phyloP scores from a whole-genome alignment of 1,284 basidiomycete species.

The Neonothopanus nambi region DNA sequence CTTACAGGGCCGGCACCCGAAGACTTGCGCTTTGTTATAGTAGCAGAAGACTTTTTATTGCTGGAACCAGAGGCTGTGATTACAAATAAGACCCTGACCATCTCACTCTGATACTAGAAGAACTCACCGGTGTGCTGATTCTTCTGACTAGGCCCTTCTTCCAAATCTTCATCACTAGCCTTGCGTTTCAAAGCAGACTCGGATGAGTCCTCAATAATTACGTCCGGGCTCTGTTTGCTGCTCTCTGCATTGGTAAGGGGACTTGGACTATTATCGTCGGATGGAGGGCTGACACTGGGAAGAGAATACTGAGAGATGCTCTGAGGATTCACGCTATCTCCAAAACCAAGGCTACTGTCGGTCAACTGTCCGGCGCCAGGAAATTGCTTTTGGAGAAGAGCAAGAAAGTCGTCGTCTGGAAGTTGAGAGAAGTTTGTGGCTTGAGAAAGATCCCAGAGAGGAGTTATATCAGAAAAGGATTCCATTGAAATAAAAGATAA shows the following conservation, averaged over 20 bases:
- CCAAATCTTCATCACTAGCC: conserved; percentile 61
- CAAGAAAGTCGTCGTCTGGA: conserved; percentile 75
- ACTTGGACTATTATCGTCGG: conserved; percentile 75
- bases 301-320: conserved; percentile 46
- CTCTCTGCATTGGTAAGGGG: conserved; percentile 33
- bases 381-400: conserved; percentile 75
- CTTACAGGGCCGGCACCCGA: conserved; percentile 36
- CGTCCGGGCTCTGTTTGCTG: conserved; percentile 21
- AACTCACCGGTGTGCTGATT: conserved; percentile 60
- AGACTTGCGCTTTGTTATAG: conserved; percentile 35
- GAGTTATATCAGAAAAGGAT: conserved; percentile 37
- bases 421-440: conserved; percentile 63
- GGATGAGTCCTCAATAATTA: conserved; percentile 36
- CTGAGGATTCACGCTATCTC: conserved; percentile 58
- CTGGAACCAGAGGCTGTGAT: conserved; percentile 24
- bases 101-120: not conserved
- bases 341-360: conserved; percentile 17
- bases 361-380: conserved; percentile 28
- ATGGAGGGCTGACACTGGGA: conserved; percentile 47
- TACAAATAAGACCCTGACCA: not conserved
- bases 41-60: conserved; percentile 29
- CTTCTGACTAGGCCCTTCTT: conserved; percentile 65
- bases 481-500: conserved; percentile 35
- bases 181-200: conserved; percentile 67
- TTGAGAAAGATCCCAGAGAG: conserved; percentile 71